Base-by-base conservation (phyloP, 2,329 filamentous ascomycete species). In the Leptographium procerum region DNA sequence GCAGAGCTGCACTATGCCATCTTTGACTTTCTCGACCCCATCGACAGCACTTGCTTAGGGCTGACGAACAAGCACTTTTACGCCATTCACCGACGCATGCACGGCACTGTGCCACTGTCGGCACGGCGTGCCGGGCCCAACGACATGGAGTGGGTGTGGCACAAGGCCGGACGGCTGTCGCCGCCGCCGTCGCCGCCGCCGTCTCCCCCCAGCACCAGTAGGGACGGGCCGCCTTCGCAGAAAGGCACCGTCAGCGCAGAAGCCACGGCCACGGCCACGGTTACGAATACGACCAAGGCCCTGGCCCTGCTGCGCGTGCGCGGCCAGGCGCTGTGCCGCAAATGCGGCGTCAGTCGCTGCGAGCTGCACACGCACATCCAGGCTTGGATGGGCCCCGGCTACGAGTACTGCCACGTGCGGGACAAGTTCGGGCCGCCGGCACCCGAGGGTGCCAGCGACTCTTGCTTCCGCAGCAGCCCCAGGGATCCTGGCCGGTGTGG, bases 81-180 rank as follows among this genome's bases (percentile, higher is more conserved):
- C 68, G 70, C 73, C 36, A 80, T 85, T 64, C 81, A 83, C 69
- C 74, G 75, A 29, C 76, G 75, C 57, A 73, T 83, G 69, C 77
- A 83, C 67, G 80, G 78, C 57, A 72, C 68, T 9, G 77, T 85
- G n/a, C 72, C 80, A 11, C 75, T 86, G 19, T 77, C 77, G 22
- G 76, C 76, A 52, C 77, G 82, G 16, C 82, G 83, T 52, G 68
- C 74, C 8, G 83, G 83, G 0, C 83, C 83, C 57, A 85, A 85
- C 68, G 77, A 82, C 62, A 75, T 83, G 66, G 83, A 86, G 66
- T 83, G 80, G 75, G 82, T 82, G 51, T 86, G 82, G 81, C 78
- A 81, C 61, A 72, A 79, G 55, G 79, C 81, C 3, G 76, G 77
- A 28, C 63, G 61, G 11, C 43, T 43, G 19, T 43, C 40, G 19